These are phyloP conservation scores for Epichloe baconii DNA, from an alignment of 2,329 filamentous ascomycete genomes.

Conservation along the genomic window DNA sequence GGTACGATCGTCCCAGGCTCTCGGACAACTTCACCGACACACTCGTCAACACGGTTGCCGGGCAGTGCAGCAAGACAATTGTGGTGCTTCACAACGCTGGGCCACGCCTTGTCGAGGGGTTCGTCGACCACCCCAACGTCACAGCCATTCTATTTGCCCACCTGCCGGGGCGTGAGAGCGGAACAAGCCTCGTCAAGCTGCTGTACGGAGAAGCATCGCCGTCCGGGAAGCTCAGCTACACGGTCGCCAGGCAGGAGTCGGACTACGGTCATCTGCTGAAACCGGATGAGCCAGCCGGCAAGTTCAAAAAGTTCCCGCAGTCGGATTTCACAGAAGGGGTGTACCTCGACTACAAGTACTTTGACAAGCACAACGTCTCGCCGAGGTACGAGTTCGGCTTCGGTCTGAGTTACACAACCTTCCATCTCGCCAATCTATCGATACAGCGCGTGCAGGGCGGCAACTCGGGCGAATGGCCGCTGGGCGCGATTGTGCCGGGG, in stretches of 20 bases:
- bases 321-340: conserved; percentile 38
- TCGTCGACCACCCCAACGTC: conserved; percentile 49
- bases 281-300: conserved; percentile 31
- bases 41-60: conserved; percentile 43
- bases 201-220: conserved; percentile 44
- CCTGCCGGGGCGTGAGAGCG: conserved; percentile 51
- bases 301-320: conserved; percentile 38
- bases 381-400: conserved; percentile 44
- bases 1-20: conserved; percentile 47
- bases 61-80: conserved; percentile 46
- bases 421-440: conserved; percentile 30
- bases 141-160: conserved; percentile 52
- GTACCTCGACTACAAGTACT: conserved; percentile 41
- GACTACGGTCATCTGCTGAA: conserved; percentile 39
- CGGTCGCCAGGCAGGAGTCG: conserved; percentile 39
- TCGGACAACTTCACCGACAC: conserved; percentile 53
- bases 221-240: conserved; percentile 49
- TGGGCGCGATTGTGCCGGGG: conserved; percentile 29
- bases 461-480: conserved; percentile 23
- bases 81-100: conserved; percentile 55
- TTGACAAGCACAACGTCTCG: conserved; percentile 33
- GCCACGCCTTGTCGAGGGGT: conserved; percentile 45
- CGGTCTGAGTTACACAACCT: conserved; percentile 43
- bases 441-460: conserved; percentile 15
- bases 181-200: conserved; percentile 38